These are phyloP conservation scores for Azolla pinnata DNA, from an alignment of 75 land plant genomes.

Conservation along the genomic window DNA sequence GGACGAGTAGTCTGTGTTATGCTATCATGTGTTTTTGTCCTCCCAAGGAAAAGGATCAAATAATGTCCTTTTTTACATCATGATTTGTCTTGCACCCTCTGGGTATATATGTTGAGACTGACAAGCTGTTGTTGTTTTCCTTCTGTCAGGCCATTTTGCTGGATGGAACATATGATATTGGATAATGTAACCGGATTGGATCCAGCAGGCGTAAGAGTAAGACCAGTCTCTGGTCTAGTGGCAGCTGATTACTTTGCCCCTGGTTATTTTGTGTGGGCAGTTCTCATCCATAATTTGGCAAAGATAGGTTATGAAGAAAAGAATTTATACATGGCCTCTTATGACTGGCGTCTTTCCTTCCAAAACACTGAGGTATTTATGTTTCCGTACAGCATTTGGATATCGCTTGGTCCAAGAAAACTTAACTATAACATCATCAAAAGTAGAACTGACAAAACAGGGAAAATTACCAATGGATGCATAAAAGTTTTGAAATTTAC, in stretches of 20 bases:
- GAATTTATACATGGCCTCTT: slow-evolving; percentile 87
- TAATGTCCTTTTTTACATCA: too few species aligned
- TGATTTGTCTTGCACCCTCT: too few species aligned
- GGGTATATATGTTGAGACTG: too few species aligned
- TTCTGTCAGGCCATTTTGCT: slow-evolving; percentile 53
- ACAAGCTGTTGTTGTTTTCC: too few species aligned
- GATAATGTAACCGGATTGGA: slow-evolving; percentile 79
- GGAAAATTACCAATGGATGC: too few species aligned
- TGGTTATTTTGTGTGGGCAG: slow-evolving; percentile 97
- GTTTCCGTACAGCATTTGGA: too few species aligned
- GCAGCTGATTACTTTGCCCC: slow-evolving; percentile 95
- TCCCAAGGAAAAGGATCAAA: too few species aligned
- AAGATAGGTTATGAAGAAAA: slow-evolving; percentile 90
- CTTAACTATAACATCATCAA: neutral
- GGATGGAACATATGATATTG: slow-evolving; percentile 72
- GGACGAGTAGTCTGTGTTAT: too few species aligned
- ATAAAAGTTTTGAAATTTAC: too few species aligned
- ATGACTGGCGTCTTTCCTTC: slow-evolving; percentile 89
- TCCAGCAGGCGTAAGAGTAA: slow-evolving; percentile 61
- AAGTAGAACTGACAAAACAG: too few species aligned
- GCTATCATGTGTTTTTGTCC: too few species aligned
- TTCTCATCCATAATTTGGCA: slow-evolving; percentile 83
- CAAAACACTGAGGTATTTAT: slow-evolving; percentile 80
- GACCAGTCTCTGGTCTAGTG: slow-evolving; percentile 85
- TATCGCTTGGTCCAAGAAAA: neutral